phyloP scores from a whole-genome alignment of 2,329 filamentous ascomycete genomes.

The Fusarium algeriense region DNA sequence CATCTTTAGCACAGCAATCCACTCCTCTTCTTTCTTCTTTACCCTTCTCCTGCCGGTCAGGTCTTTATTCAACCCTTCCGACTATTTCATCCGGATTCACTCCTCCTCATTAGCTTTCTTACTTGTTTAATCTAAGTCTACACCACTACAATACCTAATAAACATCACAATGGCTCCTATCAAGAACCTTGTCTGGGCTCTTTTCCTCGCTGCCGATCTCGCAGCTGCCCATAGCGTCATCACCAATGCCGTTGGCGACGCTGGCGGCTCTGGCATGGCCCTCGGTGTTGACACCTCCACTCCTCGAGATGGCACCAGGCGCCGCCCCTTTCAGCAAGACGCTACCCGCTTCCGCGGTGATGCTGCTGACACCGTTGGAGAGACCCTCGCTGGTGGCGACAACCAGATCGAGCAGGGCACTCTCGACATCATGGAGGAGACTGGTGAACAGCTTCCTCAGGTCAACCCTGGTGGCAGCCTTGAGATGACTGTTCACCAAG shows the following conservation, averaged over 20 bases:
- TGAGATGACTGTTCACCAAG: conserved; percentile 65
- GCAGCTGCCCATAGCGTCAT: conserved; percentile 19
- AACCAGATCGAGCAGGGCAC: conserved; percentile 19
- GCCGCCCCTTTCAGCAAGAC: conserved; percentile 73
- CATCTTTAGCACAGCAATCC: neutral
- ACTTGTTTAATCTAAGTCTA: neutral
- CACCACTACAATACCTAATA: neutral
- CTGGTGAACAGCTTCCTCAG: conserved; percentile 69
- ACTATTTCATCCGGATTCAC: neutral
- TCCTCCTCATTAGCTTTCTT: neutral
- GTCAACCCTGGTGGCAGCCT: conserved; percentile 68
- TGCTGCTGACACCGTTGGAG: conserved; percentile 3
- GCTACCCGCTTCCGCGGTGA: conserved; percentile 52
- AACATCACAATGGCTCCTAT: conserved; percentile 8
- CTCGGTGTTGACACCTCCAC: conserved; percentile 65
- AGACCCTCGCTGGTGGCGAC: conserved; percentile 7
- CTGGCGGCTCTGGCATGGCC: conserved; percentile 67
- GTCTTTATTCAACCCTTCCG: neutral
- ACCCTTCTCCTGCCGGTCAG: conserved; percentile 19
- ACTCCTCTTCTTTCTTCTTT: neutral
- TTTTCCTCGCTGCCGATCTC: conserved; percentile 21
- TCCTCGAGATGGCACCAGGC: conserved; percentile 70
- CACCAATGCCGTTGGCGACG: conserved; percentile 61
- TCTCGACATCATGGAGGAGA: conserved; percentile 66
- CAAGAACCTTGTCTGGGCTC: conserved; percentile 9